Conservation (phyloP, 352 stramenopile genomes). For the Pythium scleroteichum region DNA sequence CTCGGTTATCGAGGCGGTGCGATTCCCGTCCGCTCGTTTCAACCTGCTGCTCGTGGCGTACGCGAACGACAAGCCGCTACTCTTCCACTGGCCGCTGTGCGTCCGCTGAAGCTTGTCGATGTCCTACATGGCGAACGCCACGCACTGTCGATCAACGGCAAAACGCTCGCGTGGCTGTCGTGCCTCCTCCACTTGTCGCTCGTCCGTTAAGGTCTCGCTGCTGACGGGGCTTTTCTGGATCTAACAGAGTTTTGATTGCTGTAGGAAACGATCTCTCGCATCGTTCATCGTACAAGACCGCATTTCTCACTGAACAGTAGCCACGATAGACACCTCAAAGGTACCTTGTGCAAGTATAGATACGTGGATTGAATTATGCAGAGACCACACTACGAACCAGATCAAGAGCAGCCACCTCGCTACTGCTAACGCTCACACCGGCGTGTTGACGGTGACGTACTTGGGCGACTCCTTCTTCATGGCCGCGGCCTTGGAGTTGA, state of each 20-base stretch:
- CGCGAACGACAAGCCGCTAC: slow-evolving; percentile 6
- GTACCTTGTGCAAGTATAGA: too few species aligned
- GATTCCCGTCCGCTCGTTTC: slow-evolving; percentile 16
- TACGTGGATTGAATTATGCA: too few species aligned
- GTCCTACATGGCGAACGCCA: slow-evolving; percentile 23
- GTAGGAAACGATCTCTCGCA: neutral
- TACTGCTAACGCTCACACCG: neutral
- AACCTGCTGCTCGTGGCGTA: slow-evolving; percentile 6
- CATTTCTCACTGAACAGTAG: too few species aligned
- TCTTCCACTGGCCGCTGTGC: slow-evolving; percentile 17
- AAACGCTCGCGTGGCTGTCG: slow-evolving; percentile 20
- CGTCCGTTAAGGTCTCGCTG: slow-evolving; percentile 15
- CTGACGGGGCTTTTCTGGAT: neutral
- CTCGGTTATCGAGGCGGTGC: slow-evolving; percentile 6
- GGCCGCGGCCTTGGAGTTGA: slow-evolving; percentile 12
- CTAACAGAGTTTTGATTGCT: neutral
- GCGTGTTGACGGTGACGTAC: neutral
- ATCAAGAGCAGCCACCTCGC: too few species aligned
- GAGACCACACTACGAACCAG: too few species aligned
- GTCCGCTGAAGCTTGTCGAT: slow-evolving; percentile 16
- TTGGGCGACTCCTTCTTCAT: slow-evolving; percentile 3
- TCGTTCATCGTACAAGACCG: neutral
- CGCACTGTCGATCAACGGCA: slow-evolving; percentile 15
- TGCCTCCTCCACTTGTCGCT: slow-evolving; percentile 24
- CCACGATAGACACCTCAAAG: too few species aligned